Base-by-base conservation (phyloP, 148 eudicot species). In the Arctostaphylos glauca region DNA sequence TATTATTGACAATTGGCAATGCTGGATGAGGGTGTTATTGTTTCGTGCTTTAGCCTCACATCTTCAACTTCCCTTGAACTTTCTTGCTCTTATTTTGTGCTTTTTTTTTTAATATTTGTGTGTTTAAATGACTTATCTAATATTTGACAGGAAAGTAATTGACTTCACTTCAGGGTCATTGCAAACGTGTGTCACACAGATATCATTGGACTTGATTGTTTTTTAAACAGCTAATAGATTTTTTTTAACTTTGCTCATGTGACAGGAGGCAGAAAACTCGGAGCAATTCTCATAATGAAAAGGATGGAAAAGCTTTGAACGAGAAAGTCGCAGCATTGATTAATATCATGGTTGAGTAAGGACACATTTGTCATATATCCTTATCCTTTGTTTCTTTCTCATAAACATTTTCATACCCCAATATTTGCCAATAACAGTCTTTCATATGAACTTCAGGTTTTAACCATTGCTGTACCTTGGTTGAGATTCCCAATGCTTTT, bases 331-430 rank as follows among this genome's bases (percentile, higher is more conserved):
- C 84, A 58, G 83, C 87, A 78, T 85, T 95, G 79, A 80, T 91
- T 80, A 86, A 88, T 77, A 80, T 85, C 88, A 88, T 92, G 90
- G 72, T 94, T 77, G 88, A 90, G 98, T 95, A 91, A 74, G 83
- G 53, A 80, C 54, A 66, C 47, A 4, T 74, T 84, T 81, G 44
- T 74, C 72, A 9, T 62, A 74, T 56, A 31, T 70, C 18, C 23
- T 10, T 60, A 38, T 59, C 66, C 38, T 53, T n/a, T 75, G 9
- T 50, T 47, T 49, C 49, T 38, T 82, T 76, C 5, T 16, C 44
- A 18, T 60, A 21, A 12, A 31, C 60, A 49, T 23, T 80, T 25
- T 64, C 16, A 46, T 44, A 56, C 80, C 18, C 70, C 60, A 46
- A 18, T 7, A 44, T 46, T 48, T 41, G 68, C 68, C 25, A 43